Conservation (phyloP, 352 stramenopile species). For the Aphanomyces astaci region DNA sequence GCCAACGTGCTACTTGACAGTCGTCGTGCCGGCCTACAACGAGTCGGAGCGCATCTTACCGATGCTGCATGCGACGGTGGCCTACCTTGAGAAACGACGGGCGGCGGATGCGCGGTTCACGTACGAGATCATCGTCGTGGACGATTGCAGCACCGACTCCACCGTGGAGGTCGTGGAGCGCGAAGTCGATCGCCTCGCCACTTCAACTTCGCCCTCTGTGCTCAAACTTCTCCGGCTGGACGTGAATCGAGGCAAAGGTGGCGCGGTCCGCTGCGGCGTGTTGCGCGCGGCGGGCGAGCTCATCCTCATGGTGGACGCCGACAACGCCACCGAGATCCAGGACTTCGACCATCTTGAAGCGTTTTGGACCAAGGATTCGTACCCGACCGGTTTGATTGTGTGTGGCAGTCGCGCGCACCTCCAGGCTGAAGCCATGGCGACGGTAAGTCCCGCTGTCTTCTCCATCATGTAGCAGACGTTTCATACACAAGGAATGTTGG, state of each 20-base stretch:
- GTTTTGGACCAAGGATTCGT: constrained; percentile 19
- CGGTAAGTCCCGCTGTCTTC: constrained; percentile 26
- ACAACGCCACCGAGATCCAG: constrained; percentile 88
- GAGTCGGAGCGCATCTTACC: constrained; percentile 87
- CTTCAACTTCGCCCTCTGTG: constrained; percentile 26
- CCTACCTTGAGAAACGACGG: constrained; percentile 75
- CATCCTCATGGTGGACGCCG: constrained; percentile 87
- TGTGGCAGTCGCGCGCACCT: constrained; percentile 87
- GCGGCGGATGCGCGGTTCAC: constrained; percentile 40
- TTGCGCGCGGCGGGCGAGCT: constrained; percentile 69
- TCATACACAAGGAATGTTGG: neutral
- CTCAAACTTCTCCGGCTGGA: constrained; percentile 74
- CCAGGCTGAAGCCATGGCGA: constrained; percentile 75
- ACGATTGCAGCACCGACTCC: constrained; percentile 85
- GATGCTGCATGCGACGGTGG: constrained; percentile 85
- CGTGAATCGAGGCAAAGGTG: constrained; percentile 89
- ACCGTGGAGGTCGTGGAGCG: constrained; percentile 64
- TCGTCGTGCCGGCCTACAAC: constrained; percentile 94
- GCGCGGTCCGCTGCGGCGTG: constrained; percentile 83
- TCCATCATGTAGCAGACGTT: neutral
- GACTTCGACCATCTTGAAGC: constrained; percentile 77
- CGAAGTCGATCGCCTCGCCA: constrained; percentile 43
- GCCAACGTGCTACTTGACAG: constrained; percentile 58
- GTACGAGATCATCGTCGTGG: constrained; percentile 89
- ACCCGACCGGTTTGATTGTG: constrained; percentile 53